Conservation (phyloP, 2,329 filamentous ascomycete species). For the Fusarium robinianum region DNA sequence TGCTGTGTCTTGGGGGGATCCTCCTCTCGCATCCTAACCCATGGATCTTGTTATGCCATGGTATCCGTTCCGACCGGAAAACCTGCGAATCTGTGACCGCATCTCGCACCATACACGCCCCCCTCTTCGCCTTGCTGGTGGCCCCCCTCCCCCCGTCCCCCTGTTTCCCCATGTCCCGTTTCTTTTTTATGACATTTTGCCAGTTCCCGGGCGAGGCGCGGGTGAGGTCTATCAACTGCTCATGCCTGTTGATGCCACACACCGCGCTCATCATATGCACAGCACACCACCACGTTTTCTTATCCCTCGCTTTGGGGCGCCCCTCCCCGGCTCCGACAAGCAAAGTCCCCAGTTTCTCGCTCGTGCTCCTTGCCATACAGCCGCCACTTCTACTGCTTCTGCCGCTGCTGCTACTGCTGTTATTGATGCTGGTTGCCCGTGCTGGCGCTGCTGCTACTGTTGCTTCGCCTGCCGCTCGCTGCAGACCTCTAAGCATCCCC, state of each 20-base stretch:
- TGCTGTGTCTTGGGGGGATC: conserved; percentile 11
- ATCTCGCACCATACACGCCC: conserved; percentile 25
- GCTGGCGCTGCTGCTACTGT: conserved; percentile 11
- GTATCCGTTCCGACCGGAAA: conserved; percentile 21
- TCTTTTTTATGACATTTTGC: conserved; percentile 23
- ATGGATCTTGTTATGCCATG: conserved; percentile 27
- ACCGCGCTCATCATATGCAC: not conserved
- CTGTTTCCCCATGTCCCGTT: conserved; percentile 16
- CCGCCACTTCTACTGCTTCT: conserved; percentile 12
- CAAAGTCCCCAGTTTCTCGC: conserved; percentile 17
- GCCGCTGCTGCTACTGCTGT: conserved; percentile 8
- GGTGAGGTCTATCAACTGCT: conserved; percentile 20
- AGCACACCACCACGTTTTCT: conserved; percentile 12
- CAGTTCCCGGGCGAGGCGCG: conserved; percentile 36
- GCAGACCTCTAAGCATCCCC: conserved; percentile 12
- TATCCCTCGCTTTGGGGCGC: too few species aligned
- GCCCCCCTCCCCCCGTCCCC: too few species aligned
- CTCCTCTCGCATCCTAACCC: conserved; percentile 14
- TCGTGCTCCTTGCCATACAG: too few species aligned
- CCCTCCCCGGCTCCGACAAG: too few species aligned
- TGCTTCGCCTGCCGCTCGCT: conserved; percentile 16
- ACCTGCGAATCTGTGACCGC: conserved; percentile 23
- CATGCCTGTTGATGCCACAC: conserved; percentile 12
- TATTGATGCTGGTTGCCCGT: conserved; percentile 13
- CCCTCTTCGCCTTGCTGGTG: not conserved